Percentiles rank a stretch among this genome's conserved stretches.
phyloP scores from a whole-genome alignment of 2,329 filamentous ascomycete genomes.

The Colletotrichum cordylinicola region DNA sequence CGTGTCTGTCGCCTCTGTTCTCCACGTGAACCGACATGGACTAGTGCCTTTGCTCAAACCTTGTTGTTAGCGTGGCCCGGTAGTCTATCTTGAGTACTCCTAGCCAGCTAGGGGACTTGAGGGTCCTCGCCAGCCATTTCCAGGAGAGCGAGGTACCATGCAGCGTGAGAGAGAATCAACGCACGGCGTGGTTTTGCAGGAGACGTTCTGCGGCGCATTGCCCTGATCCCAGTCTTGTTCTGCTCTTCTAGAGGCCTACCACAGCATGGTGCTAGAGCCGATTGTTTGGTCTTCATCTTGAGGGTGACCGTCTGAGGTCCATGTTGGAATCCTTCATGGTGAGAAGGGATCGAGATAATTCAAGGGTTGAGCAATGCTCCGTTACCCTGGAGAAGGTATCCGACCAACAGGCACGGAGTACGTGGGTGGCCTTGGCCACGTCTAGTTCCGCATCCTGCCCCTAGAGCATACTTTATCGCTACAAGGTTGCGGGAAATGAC shows the following conservation, averaged over 20 bases:
- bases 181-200: not conserved
- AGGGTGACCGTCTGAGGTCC: not conserved
- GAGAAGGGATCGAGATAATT: not conserved
- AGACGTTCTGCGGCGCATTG: not conserved
- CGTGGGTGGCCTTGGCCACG: not conserved
- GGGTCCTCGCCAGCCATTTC: not conserved
- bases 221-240: not conserved
- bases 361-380: not conserved
- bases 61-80: constrained; percentile 1
- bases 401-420: not conserved
- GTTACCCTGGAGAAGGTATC: not conserved
- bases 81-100: not conserved
- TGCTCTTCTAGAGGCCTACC: not conserved
- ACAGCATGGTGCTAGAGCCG: not conserved
- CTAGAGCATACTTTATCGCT: not conserved
- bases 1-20: not conserved
- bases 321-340: not conserved
- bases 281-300: not conserved
- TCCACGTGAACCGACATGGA: constrained; percentile 14
- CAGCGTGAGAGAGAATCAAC: not conserved
- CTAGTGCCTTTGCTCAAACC: constrained; percentile 15
- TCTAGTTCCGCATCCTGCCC: not conserved
- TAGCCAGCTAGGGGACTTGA: not conserved
- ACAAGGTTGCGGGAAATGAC: not conserved
- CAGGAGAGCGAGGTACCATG: not conserved